Evolutionary conservation across 352 stramenopile genomes (phyloP), one percentile per base, ranked within the genome.

Genomic region (Hyphochytrium catenoides): DNA sequence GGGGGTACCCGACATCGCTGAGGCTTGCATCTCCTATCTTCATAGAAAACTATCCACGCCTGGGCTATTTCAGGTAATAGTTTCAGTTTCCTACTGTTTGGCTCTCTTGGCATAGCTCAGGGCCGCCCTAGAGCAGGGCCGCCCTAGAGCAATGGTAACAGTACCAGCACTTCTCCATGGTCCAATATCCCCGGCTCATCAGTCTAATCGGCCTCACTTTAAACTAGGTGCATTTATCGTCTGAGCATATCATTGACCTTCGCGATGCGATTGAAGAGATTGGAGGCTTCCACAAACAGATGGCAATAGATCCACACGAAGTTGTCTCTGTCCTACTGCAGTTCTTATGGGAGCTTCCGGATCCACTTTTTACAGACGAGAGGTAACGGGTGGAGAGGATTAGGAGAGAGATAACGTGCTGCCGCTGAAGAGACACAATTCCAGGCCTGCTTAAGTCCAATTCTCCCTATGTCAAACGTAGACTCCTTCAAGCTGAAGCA

Each of bases 281-380:
- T 15, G 67, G 64, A 3, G 67, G 64, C 3, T 78, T 75, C 43
- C 64, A 78, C 44, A 72, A 71, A 29, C 63, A 69, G 28, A 82
- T 82, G 67, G 50, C 60, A 0, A 61, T 78, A 12, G 63, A 82
- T 31, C 52, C 63, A 15, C 67, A 82, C 36, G 67, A 82, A 32
- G 64, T 78, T 30, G 59, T 62, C 21, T 59, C 64, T 8, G 70
- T 82, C 34, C 20, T 82, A 23, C 55, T 72, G 12, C 64, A 82
- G 38, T 82, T 79, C 40, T 49, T 82, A 17, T 82, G 67, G 67
- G 67, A 82, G 36, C 46, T 82, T 3, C 65, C 67, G 1, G 67
- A 82, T 34, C 41, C 67, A 19, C 38, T 82, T n/a, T 49, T 82
- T 18, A 78, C 67, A 2, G 56, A 61, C 29, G 64, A 77, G 35